Conservation (phyloP, 73 alveolate species). For the Paramecium caudatum region DNA sequence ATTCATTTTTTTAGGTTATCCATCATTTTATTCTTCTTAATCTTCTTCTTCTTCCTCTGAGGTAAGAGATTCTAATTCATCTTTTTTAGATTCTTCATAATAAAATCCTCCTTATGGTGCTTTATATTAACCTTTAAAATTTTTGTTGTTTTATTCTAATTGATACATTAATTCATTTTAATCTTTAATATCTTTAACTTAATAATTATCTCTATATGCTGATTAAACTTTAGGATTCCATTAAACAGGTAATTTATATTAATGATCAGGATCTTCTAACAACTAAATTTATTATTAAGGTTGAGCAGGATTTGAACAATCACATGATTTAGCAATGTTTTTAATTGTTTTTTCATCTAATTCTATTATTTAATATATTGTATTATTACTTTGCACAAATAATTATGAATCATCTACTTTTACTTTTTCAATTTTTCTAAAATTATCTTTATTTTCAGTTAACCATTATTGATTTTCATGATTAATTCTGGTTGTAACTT, state of each 20-base stretch:
- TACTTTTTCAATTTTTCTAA: constrained; percentile 57
- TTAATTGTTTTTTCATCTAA: constrained; percentile 54
- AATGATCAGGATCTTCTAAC: not conserved
- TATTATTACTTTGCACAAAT: constrained; percentile 7
- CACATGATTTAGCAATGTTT: constrained; percentile 52
- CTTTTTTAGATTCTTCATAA: constrained; percentile 29
- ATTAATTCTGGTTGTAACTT: not conserved
- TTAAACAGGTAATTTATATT: constrained; percentile 20
- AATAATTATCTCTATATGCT: constrained; percentile 47
- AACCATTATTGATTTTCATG: constrained; percentile 59
- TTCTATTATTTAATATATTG: not conserved
- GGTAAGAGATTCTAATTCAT: not conserved
- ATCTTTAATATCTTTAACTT: constrained; percentile 39
- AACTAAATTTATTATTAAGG: not conserved
- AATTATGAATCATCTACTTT: constrained; percentile 26
- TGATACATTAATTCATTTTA: constrained; percentile 25
- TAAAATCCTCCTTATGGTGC: constrained; percentile 14
- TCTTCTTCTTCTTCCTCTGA: constrained; percentile 31
- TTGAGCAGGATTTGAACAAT: not conserved
- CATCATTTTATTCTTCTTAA: not conserved
- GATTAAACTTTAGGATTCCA: constrained; percentile 55
- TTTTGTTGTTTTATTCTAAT: constrained; percentile 46
- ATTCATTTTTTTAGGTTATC: constrained; percentile 24
- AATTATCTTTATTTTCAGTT: constrained; percentile 65
- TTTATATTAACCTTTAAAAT: constrained; percentile 47